phyloP scores from a whole-genome alignment of 768 basidiomycete genomes.

The Auricularia sp. region DNA sequence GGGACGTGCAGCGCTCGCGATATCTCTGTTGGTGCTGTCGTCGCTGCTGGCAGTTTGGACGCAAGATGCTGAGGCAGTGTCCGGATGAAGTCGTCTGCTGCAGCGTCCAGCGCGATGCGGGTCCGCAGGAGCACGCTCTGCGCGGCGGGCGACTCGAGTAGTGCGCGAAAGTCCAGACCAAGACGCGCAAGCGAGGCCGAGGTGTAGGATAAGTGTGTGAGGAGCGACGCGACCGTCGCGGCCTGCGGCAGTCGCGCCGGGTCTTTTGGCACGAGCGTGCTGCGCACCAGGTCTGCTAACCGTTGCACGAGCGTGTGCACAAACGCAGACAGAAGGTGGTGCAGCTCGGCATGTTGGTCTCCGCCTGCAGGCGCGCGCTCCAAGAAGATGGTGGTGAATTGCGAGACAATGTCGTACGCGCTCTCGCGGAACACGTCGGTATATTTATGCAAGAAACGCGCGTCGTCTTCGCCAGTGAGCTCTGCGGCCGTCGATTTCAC shows the following conservation, averaged over 20 bases:
- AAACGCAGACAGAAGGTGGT: conserved; percentile 50
- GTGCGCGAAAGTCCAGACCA: conserved; percentile 76
- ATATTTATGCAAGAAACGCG: conserved; percentile 73
- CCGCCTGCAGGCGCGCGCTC: conserved; percentile 37
- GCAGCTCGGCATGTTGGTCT: conserved; percentile 8
- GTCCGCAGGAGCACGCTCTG: conserved; percentile 53
- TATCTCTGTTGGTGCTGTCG: background rate
- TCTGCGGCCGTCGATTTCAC: conserved; percentile 37
- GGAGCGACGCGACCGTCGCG: conserved; percentile 64
- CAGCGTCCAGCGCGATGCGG: conserved; percentile 38
- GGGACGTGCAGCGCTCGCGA: conserved; percentile 42
- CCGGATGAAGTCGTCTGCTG: conserved; percentile 24
- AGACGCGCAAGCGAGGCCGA: conserved; percentile 85
- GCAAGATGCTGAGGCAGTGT: conserved; percentile 25
- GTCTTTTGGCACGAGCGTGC: conserved; percentile 51
- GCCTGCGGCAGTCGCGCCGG: conserved; percentile 22
- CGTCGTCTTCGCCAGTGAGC: conserved; percentile 58
- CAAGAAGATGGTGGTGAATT: conserved; percentile 83
- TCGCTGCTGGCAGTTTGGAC: conserved; percentile 17
- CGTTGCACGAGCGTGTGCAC: conserved; percentile 49
- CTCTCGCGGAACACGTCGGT: conserved; percentile 88
- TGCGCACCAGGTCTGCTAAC: conserved; percentile 57
- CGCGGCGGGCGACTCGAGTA: conserved; percentile 58
- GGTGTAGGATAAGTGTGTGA: conserved; percentile 92
- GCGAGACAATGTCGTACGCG: conserved; percentile 84